Evolutionary conservation across 1,284 basidiomycete species (phyloP), one percentile per base, ranked within the genome.

Genomic region (Cutaneotrichosporon sp.): DNA sequence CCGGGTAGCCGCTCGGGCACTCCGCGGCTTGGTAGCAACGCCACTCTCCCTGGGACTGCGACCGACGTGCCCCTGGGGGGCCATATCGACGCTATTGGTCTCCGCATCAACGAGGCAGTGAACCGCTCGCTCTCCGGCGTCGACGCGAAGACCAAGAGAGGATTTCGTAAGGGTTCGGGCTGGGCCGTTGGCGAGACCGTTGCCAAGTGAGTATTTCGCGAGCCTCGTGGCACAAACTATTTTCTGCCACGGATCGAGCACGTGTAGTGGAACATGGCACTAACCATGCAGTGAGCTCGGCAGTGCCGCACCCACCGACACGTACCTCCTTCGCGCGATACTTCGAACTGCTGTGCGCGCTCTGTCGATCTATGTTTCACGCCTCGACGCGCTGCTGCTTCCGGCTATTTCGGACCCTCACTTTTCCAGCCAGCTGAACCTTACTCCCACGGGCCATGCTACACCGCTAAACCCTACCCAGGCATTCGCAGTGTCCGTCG

Each of bases 271-370:
- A 24, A 24, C 14, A 29, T 39, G 27, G 9, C 11, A 48, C 61
- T 64, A 51, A 61, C 47, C 32, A 12, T 31, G 17, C 48, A 70
- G 68, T 45, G 74, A 74, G 41, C 56, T 75, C 27, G 42, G 29
- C 24, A 32, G 14, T 12, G 20, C 54, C 20, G 70, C 70, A 5
- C 59, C 68, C 7, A 61, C 63, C 27, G 74, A 75, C 60, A 66
- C 72, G 3, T 75, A 75, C 57, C 65, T 75, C 39, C 63, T 74
- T n/a, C 68, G 74, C 29, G 74, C 74, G 3, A 64, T 75, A 8
- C 64, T 75, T 38, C 70, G 74, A 43, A 72, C 68, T 12, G 54
- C 68, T 10, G 69, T 74, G 43, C 66, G 70, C 22, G 64, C 72
- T 20, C 63, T 75, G 12, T 70, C 71, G 24, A 75, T 75, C 60